Evolutionary conservation across 495 filamentous ascomycete species (phyloP).

Genomic region (Sabuloglossum arenarium): DNA sequence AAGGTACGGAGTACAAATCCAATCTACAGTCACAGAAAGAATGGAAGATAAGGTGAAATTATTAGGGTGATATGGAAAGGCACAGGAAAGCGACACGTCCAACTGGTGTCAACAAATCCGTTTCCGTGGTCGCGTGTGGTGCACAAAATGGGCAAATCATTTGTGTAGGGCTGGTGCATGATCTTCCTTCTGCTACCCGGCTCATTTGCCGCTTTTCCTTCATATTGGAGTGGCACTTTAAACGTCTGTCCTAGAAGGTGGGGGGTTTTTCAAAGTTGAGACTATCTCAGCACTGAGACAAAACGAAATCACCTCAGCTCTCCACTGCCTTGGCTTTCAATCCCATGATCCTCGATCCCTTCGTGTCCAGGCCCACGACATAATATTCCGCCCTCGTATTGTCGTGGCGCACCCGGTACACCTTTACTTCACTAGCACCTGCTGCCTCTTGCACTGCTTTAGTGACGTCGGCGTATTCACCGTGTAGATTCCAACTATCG

Average conservation of each 20-base stretch:
- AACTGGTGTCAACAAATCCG: not conserved
- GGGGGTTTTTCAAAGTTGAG: too few species aligned
- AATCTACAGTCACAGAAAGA: too few species aligned
- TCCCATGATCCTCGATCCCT: slow-evolving; percentile 40
- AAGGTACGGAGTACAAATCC: too few species aligned
- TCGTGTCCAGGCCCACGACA: slow-evolving; percentile 39
- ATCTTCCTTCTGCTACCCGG: not conserved
- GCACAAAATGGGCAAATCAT: not conserved
- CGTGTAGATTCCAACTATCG: slow-evolving; percentile 39
- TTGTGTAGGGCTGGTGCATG: not conserved
- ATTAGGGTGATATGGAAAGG: too few species aligned
- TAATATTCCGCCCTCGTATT: slow-evolving; percentile 54
- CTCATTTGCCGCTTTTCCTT: not conserved
- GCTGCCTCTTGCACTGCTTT: slow-evolving; percentile 32
- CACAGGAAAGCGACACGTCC: not conserved
- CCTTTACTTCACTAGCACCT: slow-evolving; percentile 37
- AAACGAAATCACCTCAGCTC: slow-evolving; percentile 22
- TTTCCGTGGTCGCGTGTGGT: not conserved
- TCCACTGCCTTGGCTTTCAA: slow-evolving; percentile 57
- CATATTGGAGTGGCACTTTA: not conserved
- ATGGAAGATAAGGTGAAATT: too few species aligned
- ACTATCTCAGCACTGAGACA: not conserved
- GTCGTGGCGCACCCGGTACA: slow-evolving; percentile 45
- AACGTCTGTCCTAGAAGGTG: not conserved
- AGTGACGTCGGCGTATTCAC: slow-evolving; percentile 34